A percentile compares a stretch with the other conserved stretches of the same genome.
Conservation (phyloP, 1,284 basidiomycete genomes). For the Boletus albobrunnescens region DNA sequence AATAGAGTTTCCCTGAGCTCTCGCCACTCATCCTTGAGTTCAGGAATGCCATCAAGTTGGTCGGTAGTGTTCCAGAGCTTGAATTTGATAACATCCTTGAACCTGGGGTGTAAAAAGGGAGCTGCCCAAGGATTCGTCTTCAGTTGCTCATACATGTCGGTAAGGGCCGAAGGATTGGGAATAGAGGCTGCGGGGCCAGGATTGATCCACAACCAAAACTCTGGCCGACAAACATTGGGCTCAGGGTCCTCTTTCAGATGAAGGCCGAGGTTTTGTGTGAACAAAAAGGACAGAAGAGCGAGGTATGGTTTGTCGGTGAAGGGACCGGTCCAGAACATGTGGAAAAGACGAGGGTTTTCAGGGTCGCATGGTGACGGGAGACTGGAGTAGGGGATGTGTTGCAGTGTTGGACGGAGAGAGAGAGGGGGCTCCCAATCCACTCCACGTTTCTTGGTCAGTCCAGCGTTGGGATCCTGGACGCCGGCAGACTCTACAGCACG, state of each 20-base stretch:
- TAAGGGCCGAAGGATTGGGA: constrained; percentile 65
- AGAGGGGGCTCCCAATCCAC: constrained; percentile 43
- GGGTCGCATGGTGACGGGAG: constrained; percentile 52
- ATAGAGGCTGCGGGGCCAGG: constrained; percentile 68
- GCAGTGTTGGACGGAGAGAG: constrained; percentile 34
- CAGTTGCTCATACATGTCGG: constrained; percentile 67
- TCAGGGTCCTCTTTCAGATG: constrained; percentile 41
- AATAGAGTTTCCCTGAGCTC: constrained; percentile 60
- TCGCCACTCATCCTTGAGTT: constrained; percentile 77
- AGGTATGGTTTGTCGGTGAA: constrained; percentile 80
- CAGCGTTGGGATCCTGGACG: constrained; percentile 37
- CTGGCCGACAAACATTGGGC: constrained; percentile 55
- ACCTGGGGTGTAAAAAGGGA: constrained; percentile 78
- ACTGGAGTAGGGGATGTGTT: constrained; percentile 39
- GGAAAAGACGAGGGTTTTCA: constrained; percentile 65
- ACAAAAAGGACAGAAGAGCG: constrained; percentile 69
- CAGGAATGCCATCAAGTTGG: constrained; percentile 76
- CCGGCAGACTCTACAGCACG: constrained; percentile 25
- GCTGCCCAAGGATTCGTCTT: constrained; percentile 79
- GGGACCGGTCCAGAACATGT: constrained; percentile 79
- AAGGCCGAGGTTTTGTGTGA: constrained; percentile 71
- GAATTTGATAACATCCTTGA: constrained; percentile 78
- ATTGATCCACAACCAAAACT: constrained; percentile 90
- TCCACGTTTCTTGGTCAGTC: constrained; percentile 42
- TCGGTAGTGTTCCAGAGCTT: constrained; percentile 90